These are phyloP conservation scores for Alternaria infectoria DNA, from an alignment of 2,329 filamentous ascomycete genomes.

Conservation along the genomic window DNA sequence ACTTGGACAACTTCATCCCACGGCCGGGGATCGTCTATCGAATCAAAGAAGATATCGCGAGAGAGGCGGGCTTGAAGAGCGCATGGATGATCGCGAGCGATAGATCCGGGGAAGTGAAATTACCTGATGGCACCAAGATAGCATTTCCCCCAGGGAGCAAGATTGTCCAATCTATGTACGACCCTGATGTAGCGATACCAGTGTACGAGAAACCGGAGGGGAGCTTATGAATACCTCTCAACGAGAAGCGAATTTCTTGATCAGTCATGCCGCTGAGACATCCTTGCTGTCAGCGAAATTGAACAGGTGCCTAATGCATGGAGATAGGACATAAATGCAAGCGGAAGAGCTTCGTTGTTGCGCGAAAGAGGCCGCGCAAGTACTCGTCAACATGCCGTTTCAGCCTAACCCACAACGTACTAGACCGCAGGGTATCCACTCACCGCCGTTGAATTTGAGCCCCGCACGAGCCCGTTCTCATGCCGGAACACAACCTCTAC, in stretches of 20 bases:
- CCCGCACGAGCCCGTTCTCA: neutral
- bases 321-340: too few species aligned
- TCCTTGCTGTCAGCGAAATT: neutral
- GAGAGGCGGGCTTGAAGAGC: neutral
- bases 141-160: conserved; percentile 9
- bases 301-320: neutral
- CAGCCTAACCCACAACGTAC: neutral
- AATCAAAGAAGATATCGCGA: conserved; percentile 5
- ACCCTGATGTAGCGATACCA: conserved; percentile 2
- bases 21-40: conserved; percentile 10
- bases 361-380: neutral
- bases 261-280: neutral
- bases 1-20: conserved; percentile 3
- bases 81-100: conserved; percentile 8
- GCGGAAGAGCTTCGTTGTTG: too few species aligned
- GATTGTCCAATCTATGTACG: conserved; percentile 9
- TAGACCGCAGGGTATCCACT: neutral
- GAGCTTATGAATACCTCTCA: neutral
- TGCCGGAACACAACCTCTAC: neutral
- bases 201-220: conserved; percentile 1
- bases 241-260: neutral
- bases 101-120: neutral
- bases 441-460: neutral
- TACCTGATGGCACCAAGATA: neutral
- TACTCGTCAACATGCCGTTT: neutral